Base-by-base conservation (phyloP, 208 protist species). In the Giardia muris region DNA sequence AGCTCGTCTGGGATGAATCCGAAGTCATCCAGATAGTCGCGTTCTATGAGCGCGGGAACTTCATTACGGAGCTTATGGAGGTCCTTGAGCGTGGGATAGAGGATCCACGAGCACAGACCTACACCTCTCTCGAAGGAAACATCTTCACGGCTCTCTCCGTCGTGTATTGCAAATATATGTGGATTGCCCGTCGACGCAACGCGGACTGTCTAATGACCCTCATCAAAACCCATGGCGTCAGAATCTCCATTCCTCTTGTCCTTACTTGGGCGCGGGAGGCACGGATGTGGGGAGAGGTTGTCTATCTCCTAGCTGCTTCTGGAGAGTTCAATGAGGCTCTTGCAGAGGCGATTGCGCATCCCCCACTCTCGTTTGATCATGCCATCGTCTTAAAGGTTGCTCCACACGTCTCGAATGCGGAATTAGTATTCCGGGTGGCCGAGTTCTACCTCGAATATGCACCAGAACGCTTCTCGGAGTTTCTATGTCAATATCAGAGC, bases 61-160 rank as follows among this genome's bases (percentile, higher is more conserved):
- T 98, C 93, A 98, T 98, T 95, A 96, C 98, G 47, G 96, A 99
- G 93, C 92, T 99, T 39, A 97, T 99, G 47, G 86, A 93, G 2
- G 95, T 99, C 0, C 94, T 99, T 86, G 98, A 98, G 93, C 96
- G 95, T 47, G 98, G 97, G 86, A 94, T 98, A 3, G 94, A 94
- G 46, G 94, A 97, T 46, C 97, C 87, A 19, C 87, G 48, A 90
- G 87, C 87, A 4, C n/a, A 44, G 98, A 92, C 96, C 97, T 43
- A 98, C 98, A 0, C 98, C 99, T 94, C 97, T 98, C 95, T 97
- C 97, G 92, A 90, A n/a, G 2, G n/a, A 46, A 90, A 90, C n/a
- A 98, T 99, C 94, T 99, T 99, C 95, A 99, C 98, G 46, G 97
- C 98, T 94, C 97, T 99, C 89, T 98, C 97, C 87, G 95, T 99